Conservation (phyloP, 495 filamentous ascomycete species). For the Xanthoparmelia taractica region DNA sequence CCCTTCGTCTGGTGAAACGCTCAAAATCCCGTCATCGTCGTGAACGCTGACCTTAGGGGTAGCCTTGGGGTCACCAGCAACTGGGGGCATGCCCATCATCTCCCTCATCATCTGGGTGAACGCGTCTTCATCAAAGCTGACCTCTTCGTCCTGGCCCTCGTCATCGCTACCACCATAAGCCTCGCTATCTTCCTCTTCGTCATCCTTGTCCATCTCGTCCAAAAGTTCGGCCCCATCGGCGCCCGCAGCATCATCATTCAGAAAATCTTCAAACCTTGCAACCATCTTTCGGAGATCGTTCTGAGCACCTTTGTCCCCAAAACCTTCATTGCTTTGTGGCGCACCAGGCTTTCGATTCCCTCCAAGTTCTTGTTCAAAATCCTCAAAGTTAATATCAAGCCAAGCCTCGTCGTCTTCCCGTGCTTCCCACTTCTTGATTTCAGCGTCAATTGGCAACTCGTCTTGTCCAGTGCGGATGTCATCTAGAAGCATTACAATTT, state of each 20-base stretch:
- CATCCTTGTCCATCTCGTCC: constrained; percentile 62
- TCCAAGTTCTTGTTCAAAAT: constrained; percentile 75
- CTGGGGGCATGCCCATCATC: constrained; percentile 67
- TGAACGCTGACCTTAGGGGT: background rate
- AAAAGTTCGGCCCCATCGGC: constrained; percentile 66
- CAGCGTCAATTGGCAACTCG: constrained; percentile 59
- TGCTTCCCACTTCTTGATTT: constrained; percentile 62
- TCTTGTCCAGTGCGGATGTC: constrained; percentile 58
- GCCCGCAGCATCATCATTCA: constrained; percentile 78
- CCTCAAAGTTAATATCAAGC: constrained; percentile 84
- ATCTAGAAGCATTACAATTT: constrained; percentile 66
- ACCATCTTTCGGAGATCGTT: constrained; percentile 85
- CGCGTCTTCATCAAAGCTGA: constrained; percentile 75
- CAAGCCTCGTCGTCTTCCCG: constrained; percentile 78
- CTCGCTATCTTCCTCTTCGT: constrained; percentile 50
- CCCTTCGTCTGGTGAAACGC: constrained; percentile 36
- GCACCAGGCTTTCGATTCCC: constrained; percentile 32
- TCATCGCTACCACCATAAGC: constrained; percentile 32
- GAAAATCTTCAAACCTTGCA: constrained; percentile 80
- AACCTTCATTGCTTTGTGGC: constrained; percentile 33
- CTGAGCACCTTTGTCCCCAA: constrained; percentile 73
- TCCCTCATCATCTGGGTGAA: constrained; percentile 85
- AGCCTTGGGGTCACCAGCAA: background rate
- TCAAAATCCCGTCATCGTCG: background rate
- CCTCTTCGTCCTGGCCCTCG: constrained; percentile 62